These are phyloP conservation scores for Apophysomyces trapeziformis DNA, from an alignment of 371 early-diverging fungal genomes.

Conservation along the genomic window DNA sequence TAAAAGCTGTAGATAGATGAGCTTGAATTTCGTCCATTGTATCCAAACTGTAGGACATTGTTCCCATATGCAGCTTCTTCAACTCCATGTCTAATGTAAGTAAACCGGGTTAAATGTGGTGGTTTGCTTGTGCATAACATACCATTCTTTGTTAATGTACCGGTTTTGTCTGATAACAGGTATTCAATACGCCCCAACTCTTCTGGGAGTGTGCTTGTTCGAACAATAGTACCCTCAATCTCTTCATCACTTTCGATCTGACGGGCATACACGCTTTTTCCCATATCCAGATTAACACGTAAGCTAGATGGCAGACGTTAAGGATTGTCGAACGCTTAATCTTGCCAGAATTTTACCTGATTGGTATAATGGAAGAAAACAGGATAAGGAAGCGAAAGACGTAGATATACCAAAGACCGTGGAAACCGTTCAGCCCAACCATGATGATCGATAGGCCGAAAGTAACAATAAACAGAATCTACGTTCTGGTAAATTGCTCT, in stretches of 20 bases:
- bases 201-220: conserved; percentile 98
- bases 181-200: conserved; percentile 98
- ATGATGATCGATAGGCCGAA: conserved; percentile 82
- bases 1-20: conserved; percentile 66
- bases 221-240: conserved; percentile 90
- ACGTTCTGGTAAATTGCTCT: background rate
- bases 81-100: conserved; percentile 92
- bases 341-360: conserved; percentile 59
- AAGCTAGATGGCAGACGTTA: conserved; percentile 53
- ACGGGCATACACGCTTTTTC: conserved; percentile 90
- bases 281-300: conserved; percentile 98
- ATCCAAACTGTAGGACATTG: conserved; percentile 91
- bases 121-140: conserved; percentile 12
- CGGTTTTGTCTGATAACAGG: conserved; percentile 98
- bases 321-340: background rate
- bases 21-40: conserved; percentile 86
- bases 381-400: conserved; percentile 96
- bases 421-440: conserved; percentile 91
- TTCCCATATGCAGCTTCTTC: conserved; percentile 97
- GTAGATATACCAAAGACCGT: conserved; percentile 89
- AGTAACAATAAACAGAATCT: conserved; percentile 88
- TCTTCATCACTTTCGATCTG: conserved; percentile 83
- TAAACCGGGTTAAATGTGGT: background rate
- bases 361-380: conserved; percentile 98
- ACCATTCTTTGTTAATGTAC: conserved; percentile 99